Conservation (phyloP, 192 early-diverging fungal species). For the Jimgerdemannia lactiflua region DNA sequence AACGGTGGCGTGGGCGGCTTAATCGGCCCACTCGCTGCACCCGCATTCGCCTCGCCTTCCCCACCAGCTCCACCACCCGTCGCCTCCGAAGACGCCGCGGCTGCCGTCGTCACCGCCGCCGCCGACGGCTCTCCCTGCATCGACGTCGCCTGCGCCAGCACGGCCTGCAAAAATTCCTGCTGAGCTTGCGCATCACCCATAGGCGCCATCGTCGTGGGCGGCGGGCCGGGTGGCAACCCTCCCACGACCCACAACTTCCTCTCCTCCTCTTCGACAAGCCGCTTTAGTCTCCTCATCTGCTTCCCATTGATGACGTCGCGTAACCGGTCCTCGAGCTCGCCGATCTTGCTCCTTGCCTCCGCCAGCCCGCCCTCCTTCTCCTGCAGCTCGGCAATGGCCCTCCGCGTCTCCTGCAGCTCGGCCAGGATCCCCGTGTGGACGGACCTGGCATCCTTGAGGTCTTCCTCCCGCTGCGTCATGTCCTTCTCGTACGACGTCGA, state of each 20-base stretch:
- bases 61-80: too few species aligned
- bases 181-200: background rate
- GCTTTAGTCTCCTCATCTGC: background rate
- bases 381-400: background rate
- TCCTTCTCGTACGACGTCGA: conserved; percentile 1
- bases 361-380: background rate
- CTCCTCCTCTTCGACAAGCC: background rate
- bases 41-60: too few species aligned
- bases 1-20: too few species aligned
- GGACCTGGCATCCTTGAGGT: background rate
- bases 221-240: background rate
- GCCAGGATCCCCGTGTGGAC: background rate
- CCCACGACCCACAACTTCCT: background rate
- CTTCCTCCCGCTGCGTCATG: background rate
- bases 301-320: too few species aligned
- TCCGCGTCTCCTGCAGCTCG: background rate
- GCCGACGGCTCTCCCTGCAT: background rate
- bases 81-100: too few species aligned
- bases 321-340: background rate
- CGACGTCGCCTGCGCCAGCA: background rate
- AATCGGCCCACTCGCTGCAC: too few species aligned
- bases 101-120: background rate
- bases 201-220: background rate
- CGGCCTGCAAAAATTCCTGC: background rate
- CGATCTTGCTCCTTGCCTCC: background rate